phyloP scores from a whole-genome alignment of 2,329 filamentous ascomycete genomes.

The Fusarium virguliforme region DNA sequence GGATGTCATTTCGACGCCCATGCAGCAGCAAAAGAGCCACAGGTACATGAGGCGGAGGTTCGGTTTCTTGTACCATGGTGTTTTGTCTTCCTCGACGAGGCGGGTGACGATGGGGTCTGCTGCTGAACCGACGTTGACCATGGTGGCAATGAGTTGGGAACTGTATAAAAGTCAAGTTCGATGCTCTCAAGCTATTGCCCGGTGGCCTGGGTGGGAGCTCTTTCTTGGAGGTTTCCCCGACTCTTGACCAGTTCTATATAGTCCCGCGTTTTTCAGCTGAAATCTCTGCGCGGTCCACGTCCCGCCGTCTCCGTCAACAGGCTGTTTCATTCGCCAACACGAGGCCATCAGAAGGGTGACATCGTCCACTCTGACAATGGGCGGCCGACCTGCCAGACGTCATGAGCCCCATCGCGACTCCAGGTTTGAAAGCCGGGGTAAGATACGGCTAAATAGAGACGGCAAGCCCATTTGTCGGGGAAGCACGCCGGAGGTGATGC shows the following conservation, averaged over 20 bases:
- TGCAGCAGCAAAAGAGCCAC: conserved; percentile 67
- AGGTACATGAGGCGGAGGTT: conserved; percentile 69
- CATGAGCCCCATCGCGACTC: neutral
- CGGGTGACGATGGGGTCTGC: conserved; percentile 53
- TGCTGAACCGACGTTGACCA: conserved; percentile 43
- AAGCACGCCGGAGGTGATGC: conserved; percentile 9
- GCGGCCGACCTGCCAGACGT: neutral
- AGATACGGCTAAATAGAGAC: neutral
- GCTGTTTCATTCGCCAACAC: neutral
- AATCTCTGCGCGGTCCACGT: neutral
- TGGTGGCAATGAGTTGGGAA: conserved; percentile 18
- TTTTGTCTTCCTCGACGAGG: conserved; percentile 53
- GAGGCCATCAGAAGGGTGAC: conserved; percentile 1
- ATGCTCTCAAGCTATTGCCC: too few relatives aligned
- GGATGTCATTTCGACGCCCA: conserved; percentile 72
- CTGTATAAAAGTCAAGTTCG: neutral
- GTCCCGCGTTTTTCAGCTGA: neutral
- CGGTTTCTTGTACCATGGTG: conserved; percentile 69
- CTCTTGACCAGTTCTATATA: conserved; percentile 5
- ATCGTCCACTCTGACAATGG: conserved; percentile 2
- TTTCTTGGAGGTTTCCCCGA: neutral
- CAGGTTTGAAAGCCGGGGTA: neutral
- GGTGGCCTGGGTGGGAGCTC: neutral
- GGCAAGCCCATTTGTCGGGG: conserved; percentile 28
- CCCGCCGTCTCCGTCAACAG: conserved; percentile 7